Evolutionary conservation across 2,329 filamentous ascomycete species (phyloP).

Genomic region (Penicillium capsulatum): DNA sequence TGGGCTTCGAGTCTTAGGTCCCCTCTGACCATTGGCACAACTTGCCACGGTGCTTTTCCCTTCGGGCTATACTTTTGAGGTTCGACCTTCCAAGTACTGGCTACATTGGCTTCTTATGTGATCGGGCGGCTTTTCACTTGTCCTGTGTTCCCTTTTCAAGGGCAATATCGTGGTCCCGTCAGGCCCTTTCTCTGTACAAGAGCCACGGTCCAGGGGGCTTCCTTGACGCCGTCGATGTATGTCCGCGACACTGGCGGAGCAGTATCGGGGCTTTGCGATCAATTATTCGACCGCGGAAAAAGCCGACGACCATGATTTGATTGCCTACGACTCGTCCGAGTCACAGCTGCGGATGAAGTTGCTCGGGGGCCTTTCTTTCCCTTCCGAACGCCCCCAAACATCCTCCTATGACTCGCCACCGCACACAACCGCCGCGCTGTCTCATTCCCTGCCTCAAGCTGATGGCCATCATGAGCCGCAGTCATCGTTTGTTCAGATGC

Average conservation of each 20-base stretch:
- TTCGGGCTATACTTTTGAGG: not conserved
- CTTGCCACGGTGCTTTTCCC: not conserved
- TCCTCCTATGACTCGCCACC: slow-evolving; percentile 38
- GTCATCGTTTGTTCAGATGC: slow-evolving; percentile 29
- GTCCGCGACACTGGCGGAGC: slow-evolving; percentile 67
- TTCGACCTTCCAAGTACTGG: not conserved
- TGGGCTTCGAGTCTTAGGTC: slow-evolving; percentile 3
- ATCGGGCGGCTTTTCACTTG: slow-evolving; percentile 1
- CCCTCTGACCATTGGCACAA: slow-evolving; percentile 5
- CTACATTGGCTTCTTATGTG: slow-evolving; percentile 13
- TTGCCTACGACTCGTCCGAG: slow-evolving; percentile 56
- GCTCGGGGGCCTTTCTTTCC: slow-evolving; percentile 32
- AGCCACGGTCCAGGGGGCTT: slow-evolving; percentile 53
- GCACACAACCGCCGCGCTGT: slow-evolving; percentile 38
- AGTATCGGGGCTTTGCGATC: slow-evolving; percentile 74
- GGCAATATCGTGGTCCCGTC: not conserved
- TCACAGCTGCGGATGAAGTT: slow-evolving; percentile 37
- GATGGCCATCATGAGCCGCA: slow-evolving; percentile 33
- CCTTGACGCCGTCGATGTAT: slow-evolving; percentile 73
- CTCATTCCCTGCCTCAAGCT: slow-evolving; percentile 29
- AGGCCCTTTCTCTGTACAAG: slow-evolving; percentile 6
- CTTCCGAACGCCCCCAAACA: slow-evolving; percentile 31
- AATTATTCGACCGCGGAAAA: slow-evolving; percentile 60
- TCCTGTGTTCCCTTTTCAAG: slow-evolving; percentile 4
- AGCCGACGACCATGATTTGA: slow-evolving; percentile 61